These are phyloP conservation scores for Pythium phragmitis DNA, from an alignment of 352 stramenopile genomes.

Conservation along the genomic window DNA sequence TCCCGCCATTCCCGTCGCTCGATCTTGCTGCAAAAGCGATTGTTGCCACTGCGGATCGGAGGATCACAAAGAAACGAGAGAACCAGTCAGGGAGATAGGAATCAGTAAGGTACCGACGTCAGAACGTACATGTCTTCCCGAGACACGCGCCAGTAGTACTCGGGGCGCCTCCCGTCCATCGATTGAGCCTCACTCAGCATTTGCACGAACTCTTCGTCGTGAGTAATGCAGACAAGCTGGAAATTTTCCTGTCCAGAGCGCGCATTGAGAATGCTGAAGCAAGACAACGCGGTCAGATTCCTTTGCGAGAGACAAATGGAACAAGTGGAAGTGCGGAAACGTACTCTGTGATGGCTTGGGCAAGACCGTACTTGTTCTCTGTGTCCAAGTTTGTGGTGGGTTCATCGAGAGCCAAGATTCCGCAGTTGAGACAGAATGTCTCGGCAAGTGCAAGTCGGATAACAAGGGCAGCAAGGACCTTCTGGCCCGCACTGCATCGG, in stretches of 20 bases:
- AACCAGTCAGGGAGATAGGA: not conserved
- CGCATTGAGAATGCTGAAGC: conserved; percentile 91
- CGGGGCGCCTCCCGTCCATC: conserved; percentile 67
- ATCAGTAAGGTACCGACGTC: not conserved
- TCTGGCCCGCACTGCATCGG: conserved; percentile 98
- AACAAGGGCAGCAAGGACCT: conserved; percentile 94
- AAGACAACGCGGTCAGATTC: not conserved
- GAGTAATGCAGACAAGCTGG: conserved; percentile 99
- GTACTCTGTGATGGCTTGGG: conserved; percentile 87
- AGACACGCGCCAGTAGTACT: conserved; percentile 85
- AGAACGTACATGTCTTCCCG: conserved; percentile 74
- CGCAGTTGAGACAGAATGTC: conserved; percentile 99
- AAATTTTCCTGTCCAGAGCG: conserved; percentile 97
- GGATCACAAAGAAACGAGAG: not conserved
- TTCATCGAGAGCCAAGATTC: conserved; percentile 98
- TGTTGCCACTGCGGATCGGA: conserved; percentile 49
- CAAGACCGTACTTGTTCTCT: conserved; percentile 95
- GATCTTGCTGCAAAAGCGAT: conserved; percentile 85
- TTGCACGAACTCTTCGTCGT: conserved; percentile 96
- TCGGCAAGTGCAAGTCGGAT: conserved; percentile 98
- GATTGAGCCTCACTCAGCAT: conserved; percentile 83
- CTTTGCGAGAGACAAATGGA: not conserved
- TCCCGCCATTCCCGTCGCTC: conserved; percentile 66
- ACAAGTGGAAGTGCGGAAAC: not conserved
- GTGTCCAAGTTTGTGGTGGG: conserved; percentile 98